phyloP scores from a whole-genome alignment of 352 stramenopile species.

The Pythium phragmitis region DNA sequence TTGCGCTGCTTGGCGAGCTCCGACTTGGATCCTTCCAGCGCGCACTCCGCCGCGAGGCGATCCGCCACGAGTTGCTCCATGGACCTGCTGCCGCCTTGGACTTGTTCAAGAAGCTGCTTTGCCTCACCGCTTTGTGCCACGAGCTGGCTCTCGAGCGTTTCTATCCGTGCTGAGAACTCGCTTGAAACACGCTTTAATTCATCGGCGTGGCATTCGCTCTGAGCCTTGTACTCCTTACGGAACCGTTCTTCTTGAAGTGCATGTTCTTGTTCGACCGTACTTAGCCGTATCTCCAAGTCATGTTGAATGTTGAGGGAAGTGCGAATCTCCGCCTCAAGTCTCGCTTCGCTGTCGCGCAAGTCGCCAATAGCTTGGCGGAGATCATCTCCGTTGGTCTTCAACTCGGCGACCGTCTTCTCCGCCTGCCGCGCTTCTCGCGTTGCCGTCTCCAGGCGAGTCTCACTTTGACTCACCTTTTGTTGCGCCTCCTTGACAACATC shows the following conservation, averaged over 20 bases:
- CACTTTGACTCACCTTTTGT: slow-evolving; percentile 31
- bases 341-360: background rate
- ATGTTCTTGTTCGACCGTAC: background rate
- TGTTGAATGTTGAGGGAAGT: background rate
- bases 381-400: slow-evolving; percentile 1
- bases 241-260: slow-evolving; percentile 11
- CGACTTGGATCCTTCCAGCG: slow-evolving; percentile 32
- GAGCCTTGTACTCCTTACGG: background rate
- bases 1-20: slow-evolving; percentile 50
- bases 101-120: slow-evolving; percentile 16
- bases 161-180: slow-evolving; percentile 15
- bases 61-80: slow-evolving; percentile 26
- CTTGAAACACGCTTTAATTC: slow-evolving; percentile 17
- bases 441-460: slow-evolving; percentile 31
- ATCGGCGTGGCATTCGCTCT: slow-evolving; percentile 3
- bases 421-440: slow-evolving; percentile 9
- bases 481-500: slow-evolving; percentile 41
- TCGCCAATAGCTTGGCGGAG: background rate
- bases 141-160: slow-evolving; percentile 12
- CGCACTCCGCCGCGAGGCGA: slow-evolving; percentile 32
- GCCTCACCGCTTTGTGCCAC: slow-evolving; percentile 14
- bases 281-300: slow-evolving; percentile 7
- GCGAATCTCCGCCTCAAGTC: slow-evolving; percentile 16
- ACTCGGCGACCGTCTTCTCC: background rate
- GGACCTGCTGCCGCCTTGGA: slow-evolving; percentile 15